Conservation (phyloP, 345 rosid species). For the Cardamine occulta region DNA sequence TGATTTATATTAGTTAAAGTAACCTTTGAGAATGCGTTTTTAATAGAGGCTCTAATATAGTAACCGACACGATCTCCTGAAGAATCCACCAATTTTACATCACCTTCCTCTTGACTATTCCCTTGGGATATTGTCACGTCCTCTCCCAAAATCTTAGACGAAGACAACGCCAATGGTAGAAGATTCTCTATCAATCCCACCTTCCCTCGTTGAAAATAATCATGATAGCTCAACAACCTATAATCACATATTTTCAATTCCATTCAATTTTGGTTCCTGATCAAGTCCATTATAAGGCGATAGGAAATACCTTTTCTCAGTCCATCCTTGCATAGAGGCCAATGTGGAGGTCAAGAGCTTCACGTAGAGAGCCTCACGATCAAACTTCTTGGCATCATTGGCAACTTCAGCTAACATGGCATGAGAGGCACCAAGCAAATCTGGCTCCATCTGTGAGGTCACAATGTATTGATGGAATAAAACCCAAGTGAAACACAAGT, state of each 20-base stretch:
- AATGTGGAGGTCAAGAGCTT: slow-evolving; percentile 62
- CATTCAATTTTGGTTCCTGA: background rate
- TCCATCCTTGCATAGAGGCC: slow-evolving; percentile 76
- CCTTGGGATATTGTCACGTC: slow-evolving; percentile 54
- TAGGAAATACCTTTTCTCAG: slow-evolving; percentile 53
- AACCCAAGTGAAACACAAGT: slow-evolving; percentile 83
- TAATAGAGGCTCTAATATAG: slow-evolving; percentile 72
- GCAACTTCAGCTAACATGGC: slow-evolving; percentile 77
- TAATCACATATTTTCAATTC: slow-evolving; percentile 6
- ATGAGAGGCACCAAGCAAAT: slow-evolving; percentile 73
- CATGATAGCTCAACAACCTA: slow-evolving; percentile 68
- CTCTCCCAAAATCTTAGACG: slow-evolving; percentile 66
- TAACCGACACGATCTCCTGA: slow-evolving; percentile 61
- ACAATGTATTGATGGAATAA: slow-evolving; percentile 69
- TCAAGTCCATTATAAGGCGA: background rate
- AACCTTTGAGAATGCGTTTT: slow-evolving; percentile 71
- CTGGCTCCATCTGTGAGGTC: slow-evolving; percentile 71
- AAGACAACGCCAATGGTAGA: slow-evolving; percentile 65
- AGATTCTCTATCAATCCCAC: slow-evolving; percentile 62
- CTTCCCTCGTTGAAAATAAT: slow-evolving; percentile 63
- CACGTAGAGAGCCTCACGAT: slow-evolving; percentile 60
- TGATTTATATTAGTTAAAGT: background rate
- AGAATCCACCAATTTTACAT: slow-evolving; percentile 52
- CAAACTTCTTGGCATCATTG: slow-evolving; percentile 67
- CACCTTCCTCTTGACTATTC: slow-evolving; percentile 48